Conservation (phyloP, 352 stramenopile species). For the Peronospora tabacina region DNA sequence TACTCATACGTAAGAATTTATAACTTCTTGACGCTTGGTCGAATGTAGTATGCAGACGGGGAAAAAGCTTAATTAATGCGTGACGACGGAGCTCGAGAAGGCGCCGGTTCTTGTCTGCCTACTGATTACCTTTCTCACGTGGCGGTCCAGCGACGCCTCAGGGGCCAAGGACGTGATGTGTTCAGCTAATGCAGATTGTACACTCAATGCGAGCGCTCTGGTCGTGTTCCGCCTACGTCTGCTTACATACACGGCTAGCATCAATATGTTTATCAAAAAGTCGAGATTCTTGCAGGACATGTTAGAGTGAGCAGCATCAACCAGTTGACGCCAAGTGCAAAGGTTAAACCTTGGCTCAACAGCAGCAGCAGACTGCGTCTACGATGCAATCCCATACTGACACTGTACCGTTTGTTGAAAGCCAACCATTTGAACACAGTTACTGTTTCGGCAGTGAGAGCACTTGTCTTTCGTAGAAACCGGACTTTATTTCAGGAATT, state of each 20-base stretch:
- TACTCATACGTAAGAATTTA: slow-evolving; percentile 12
- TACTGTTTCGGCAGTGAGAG: not conserved
- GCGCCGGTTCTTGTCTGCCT: not conserved
- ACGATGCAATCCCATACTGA: not conserved
- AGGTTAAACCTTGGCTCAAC: not conserved
- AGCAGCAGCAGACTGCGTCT: not conserved
- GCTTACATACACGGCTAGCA: not conserved
- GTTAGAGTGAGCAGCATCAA: not conserved
- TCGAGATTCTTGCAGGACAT: not conserved
- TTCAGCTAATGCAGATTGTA: slow-evolving; percentile 10
- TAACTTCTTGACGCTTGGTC: slow-evolving; percentile 13
- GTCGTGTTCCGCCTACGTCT: not conserved
- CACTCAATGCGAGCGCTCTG: slow-evolving; percentile 6
- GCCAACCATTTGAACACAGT: not conserved
- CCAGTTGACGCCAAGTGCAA: not conserved
- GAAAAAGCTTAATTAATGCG: not conserved
- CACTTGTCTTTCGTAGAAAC: not conserved
- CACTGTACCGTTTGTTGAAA: not conserved
- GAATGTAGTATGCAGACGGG: slow-evolving; percentile 5
- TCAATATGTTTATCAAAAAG: not conserved
- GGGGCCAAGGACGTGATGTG: slow-evolving; percentile 16
- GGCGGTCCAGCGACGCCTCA: slow-evolving; percentile 1
- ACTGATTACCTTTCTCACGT: not conserved
- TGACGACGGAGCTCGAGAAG: slow-evolving; percentile 1
- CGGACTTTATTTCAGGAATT: not conserved